phyloP scores from a whole-genome alignment of 2,329 filamentous ascomycete genomes.

The Tolypocladium amazonense region DNA sequence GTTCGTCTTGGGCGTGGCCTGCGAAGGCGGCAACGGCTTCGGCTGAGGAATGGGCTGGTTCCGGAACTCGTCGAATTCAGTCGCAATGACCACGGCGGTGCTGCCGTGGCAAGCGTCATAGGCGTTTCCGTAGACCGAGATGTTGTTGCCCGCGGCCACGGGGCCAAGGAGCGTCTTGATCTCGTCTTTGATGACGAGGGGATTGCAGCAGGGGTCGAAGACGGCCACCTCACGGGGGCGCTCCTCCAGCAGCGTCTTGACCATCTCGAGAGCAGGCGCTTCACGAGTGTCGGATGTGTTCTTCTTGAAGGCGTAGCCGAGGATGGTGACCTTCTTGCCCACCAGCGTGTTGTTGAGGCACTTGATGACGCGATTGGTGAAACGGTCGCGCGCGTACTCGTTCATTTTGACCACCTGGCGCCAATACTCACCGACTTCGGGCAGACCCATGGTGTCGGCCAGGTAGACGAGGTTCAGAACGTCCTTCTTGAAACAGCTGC shows the following conservation, averaged over 20 bases:
- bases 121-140: constrained; percentile 36
- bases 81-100: constrained; percentile 43
- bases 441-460: constrained; percentile 56
- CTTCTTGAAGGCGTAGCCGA: constrained; percentile 75
- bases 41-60: constrained; percentile 24
- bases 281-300: constrained; percentile 68
- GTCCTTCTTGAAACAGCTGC: constrained; percentile 76
- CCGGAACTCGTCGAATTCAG: constrained; percentile 46
- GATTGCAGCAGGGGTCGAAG: constrained; percentile 55
- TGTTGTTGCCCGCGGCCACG: constrained; percentile 27
- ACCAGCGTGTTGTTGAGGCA: constrained; percentile 58
- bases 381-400: constrained; percentile 61
- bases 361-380: constrained; percentile 53
- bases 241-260: constrained; percentile 55
- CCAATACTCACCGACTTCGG: constrained; percentile 69
- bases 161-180: constrained; percentile 32
- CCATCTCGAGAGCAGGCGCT: constrained; percentile 56
- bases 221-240: constrained; percentile 52
- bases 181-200: constrained; percentile 37
- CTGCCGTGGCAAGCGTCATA: constrained; percentile 38
- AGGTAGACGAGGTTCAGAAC: constrained; percentile 65
- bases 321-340: constrained; percentile 60
- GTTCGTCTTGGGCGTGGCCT: constrained; percentile 17
- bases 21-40: constrained; percentile 14
- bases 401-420: constrained; percentile 65